Percentiles rank a stretch among this genome's conserved stretches.
Evolutionary conservation across 441 rosid species (phyloP).

Genomic region (Gossypium gossypioides): DNA sequence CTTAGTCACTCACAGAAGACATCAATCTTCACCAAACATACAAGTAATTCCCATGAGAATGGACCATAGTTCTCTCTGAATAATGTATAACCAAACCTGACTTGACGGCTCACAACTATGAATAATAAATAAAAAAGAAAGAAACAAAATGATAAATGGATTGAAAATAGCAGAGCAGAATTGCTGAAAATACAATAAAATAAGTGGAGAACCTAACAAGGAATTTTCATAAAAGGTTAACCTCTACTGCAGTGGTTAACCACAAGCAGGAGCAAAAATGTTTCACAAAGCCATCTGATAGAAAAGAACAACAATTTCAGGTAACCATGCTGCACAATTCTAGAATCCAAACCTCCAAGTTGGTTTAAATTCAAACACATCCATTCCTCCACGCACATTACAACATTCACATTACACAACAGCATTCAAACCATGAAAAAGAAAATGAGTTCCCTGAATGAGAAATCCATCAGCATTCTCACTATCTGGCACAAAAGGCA

Average conservation of each 20-base stretch:
- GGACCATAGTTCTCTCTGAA: neutral
- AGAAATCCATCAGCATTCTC: conserved; percentile 9
- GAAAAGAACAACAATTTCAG: neutral
- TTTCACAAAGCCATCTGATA: neutral
- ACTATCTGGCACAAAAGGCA: neutral
- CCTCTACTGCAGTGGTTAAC: neutral
- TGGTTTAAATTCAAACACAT: neutral
- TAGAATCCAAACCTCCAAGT: neutral
- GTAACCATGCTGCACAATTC: neutral
- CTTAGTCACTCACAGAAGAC: neutral
- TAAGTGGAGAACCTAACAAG: neutral
- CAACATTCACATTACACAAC: neutral
- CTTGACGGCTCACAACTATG: neutral
- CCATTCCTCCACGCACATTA: neutral
- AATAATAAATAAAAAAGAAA: neutral
- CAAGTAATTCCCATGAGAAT: neutral
- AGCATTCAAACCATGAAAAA: neutral
- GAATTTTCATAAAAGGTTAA: neutral
- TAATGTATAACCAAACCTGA: neutral
- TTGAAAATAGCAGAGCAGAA: neutral
- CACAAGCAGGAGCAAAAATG: neutral
- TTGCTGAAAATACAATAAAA: neutral
- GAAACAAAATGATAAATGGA: neutral
- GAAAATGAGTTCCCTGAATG: conserved; percentile 4
- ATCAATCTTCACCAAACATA: conserved; percentile 1